Evolutionary conservation across 306 rosid genomes (phyloP), one percentile per base, ranked within the genome.

Genomic region (Sicyos edulis): DNA sequence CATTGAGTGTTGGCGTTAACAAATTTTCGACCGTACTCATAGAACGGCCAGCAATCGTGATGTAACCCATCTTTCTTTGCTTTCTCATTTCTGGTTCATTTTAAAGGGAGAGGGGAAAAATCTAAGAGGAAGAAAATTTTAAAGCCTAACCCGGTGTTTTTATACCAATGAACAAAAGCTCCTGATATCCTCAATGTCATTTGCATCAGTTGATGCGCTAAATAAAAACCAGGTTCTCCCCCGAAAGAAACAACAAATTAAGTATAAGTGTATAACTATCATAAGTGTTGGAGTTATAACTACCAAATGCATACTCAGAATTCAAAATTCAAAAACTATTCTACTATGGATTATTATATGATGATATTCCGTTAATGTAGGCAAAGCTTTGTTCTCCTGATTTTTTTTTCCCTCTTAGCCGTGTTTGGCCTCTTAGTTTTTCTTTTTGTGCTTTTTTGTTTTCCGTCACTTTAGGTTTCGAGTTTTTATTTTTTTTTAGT

Each of bases 11-110:
- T 16, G 54, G 60, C 56, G 82, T 77, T 79, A 91, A 83, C 53
- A 71, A 70, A 22, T 78, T 75, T 80, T 93, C 95, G 71, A 91
- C 77, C 58, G 76, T 77, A 51, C 82, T 66, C 71, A 83, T 71
- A 53, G 95, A 88, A 72, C 84, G 72, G 56, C 95, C 97, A 71
- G 87, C 92, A 74, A 91, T 86, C 60, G 99, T 93, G 71, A 91
- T 85, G 70, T 93, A 97, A 55, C 98, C 98, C 96, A 93, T 88
- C 85, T 93, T 91, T 47, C 95, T 79, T 75, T 88, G 99, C 83
- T 84, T 93, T 78, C 92, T 79, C 95, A 93, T 88, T 73, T 91
- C 99, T 93, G 83, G 56, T 76, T 71, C 51, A 73, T 71, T 49
- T 53, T 40, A 54, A 66, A 7, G 66, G 76, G n/a, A 56, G 60